These are phyloP conservation scores for Camellia japonica DNA, from an alignment of 148 eudicot genomes.

Conservation along the genomic window DNA sequence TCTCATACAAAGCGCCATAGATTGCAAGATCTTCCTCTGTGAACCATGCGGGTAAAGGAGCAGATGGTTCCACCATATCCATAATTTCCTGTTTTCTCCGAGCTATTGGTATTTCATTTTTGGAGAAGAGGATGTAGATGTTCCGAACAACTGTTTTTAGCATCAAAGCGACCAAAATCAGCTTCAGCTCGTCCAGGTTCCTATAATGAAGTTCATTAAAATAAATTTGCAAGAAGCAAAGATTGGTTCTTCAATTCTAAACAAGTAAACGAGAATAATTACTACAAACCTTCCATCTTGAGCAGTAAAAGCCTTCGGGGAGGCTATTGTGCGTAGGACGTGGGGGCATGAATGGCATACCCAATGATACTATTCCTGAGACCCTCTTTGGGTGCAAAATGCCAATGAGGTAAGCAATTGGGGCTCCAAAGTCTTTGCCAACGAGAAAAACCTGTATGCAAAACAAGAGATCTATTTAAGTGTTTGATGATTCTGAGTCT, in stretches of 20 bases:
- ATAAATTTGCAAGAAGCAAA: background rate
- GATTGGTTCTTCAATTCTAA: background rate
- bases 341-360: slow-evolving; percentile 35
- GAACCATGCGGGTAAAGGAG: slow-evolving; percentile 40
- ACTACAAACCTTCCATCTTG: slow-evolving; percentile 32
- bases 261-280: background rate
- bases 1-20: slow-evolving; percentile 38
- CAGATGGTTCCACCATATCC: slow-evolving; percentile 35
- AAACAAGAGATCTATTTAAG: too few relatives aligned
- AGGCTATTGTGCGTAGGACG: slow-evolving; percentile 9
- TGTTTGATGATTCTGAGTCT: background rate
- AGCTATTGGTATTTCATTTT: slow-evolving; percentile 37
- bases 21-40: slow-evolving; percentile 38
- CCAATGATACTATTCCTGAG: slow-evolving; percentile 31
- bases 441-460: slow-evolving; percentile 36
- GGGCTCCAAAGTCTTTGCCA: slow-evolving; percentile 44
- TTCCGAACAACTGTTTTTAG: slow-evolving; percentile 38
- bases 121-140: slow-evolving; percentile 38
- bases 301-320: slow-evolving; percentile 44
- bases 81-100: slow-evolving; percentile 33
- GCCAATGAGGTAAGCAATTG: slow-evolving; percentile 18
- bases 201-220: slow-evolving; percentile 16
- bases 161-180: slow-evolving; percentile 37
- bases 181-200: slow-evolving; percentile 44
- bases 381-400: slow-evolving; percentile 29